Evolutionary conservation across 2,329 filamentous ascomycete species (phyloP).

Genomic region (Xylaria sp.): DNA sequence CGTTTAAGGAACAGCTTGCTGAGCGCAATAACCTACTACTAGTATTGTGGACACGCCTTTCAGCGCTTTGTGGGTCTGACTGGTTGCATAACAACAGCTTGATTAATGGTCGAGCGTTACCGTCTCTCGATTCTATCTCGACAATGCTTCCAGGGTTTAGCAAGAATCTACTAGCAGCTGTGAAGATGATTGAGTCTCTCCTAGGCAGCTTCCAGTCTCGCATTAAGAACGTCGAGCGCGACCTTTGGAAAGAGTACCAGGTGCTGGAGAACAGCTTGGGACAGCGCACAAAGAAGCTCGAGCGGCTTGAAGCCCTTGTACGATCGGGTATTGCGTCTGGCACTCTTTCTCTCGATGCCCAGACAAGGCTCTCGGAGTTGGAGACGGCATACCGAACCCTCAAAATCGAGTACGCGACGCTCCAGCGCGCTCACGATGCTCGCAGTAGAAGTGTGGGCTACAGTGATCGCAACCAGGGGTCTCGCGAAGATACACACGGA

Average conservation of each 20-base stretch:
- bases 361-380: conserved; percentile 56
- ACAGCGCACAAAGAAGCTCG: conserved; percentile 80
- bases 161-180: conserved; percentile 83
- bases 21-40: conserved; percentile 90
- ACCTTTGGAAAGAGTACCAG: conserved; percentile 91
- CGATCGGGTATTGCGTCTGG: conserved; percentile 65
- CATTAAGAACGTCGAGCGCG: conserved; percentile 84
- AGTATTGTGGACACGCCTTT: conserved; percentile 87
- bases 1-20: conserved; percentile 82
- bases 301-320: conserved; percentile 81
- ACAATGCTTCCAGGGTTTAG: conserved; percentile 87
- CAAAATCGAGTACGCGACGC: conserved; percentile 71
- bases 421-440: conserved; percentile 68
- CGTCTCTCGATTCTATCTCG: conserved; percentile 82
- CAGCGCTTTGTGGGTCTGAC: conserved; percentile 83
- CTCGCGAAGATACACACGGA: conserved; percentile 40
- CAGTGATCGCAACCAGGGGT: conserved; percentile 41
- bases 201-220: conserved; percentile 78
- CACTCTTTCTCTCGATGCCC: conserved; percentile 49
- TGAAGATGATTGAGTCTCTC: conserved; percentile 85
- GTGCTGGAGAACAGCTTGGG: conserved; percentile 82
- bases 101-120: conserved; percentile 82
- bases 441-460: conserved; percentile 50
- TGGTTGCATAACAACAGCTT: conserved; percentile 91
- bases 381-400: conserved; percentile 67